phyloP scores from a whole-genome alignment of 495 filamentous ascomycete genomes.

The Penicillium simplicissimum region DNA sequence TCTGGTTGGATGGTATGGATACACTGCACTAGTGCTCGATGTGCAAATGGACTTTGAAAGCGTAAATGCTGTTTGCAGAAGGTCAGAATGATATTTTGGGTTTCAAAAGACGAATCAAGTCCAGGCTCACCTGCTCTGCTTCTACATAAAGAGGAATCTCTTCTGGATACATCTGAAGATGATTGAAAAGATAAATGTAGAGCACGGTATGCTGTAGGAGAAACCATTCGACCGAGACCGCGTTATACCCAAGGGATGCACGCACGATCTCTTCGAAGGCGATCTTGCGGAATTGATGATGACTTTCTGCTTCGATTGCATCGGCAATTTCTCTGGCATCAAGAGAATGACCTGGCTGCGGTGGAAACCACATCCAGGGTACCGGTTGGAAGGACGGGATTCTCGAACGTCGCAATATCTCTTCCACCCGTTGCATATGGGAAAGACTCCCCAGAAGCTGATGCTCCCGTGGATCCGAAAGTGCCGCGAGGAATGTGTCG shows the following conservation, averaged over 20 bases:
- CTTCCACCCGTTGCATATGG: constrained; percentile 46
- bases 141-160: constrained; percentile 35
- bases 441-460: constrained; percentile 31
- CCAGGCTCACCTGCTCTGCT: constrained; percentile 37
- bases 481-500: constrained; percentile 33
- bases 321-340: constrained; percentile 32
- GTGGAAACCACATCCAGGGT: constrained; percentile 45
- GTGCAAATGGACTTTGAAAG: constrained; percentile 41
- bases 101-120: neutral
- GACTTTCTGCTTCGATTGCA: constrained; percentile 45
- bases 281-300: constrained; percentile 44
- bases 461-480: constrained; percentile 33
- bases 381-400: constrained; percentile 22
- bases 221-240: constrained; percentile 42
- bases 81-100: neutral
- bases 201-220: constrained; percentile 43
- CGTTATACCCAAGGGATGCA: constrained; percentile 38
- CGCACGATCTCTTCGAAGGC: constrained; percentile 46
- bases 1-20: constrained; percentile 27
- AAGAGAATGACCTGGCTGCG: constrained; percentile 18
- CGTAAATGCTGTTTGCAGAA: constrained; percentile 33
- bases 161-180: constrained; percentile 39
- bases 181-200: constrained; percentile 38
- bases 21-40: constrained; percentile 36
- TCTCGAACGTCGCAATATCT: constrained; percentile 39